These are phyloP conservation scores for Globisporangium viniferum DNA, from an alignment of 352 stramenopile genomes.

Conservation along the genomic window DNA sequence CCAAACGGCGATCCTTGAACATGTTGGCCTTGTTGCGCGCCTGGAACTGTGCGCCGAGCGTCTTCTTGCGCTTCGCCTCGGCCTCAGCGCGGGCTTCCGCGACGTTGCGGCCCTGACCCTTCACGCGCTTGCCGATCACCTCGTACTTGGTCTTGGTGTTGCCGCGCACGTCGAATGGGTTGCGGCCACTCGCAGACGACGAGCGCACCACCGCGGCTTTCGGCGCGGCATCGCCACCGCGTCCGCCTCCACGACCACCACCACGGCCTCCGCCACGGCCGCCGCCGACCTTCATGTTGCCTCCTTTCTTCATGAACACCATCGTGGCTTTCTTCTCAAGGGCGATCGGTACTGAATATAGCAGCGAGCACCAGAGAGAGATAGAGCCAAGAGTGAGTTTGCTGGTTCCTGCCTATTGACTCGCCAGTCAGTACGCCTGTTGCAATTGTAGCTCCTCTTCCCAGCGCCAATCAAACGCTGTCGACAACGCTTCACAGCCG, in stretches of 20 bases:
- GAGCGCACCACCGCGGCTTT: slow-evolving; percentile 20
- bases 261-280: slow-evolving; percentile 9
- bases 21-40: slow-evolving; percentile 86
- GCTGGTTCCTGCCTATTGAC: not conserved
- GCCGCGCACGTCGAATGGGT: slow-evolving; percentile 89
- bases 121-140: slow-evolving; percentile 86
- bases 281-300: slow-evolving; percentile 31
- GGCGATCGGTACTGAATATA: not conserved
- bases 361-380: not conserved
- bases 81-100: slow-evolving; percentile 76
- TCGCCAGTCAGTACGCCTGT: not conserved
- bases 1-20: slow-evolving; percentile 84
- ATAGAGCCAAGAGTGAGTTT: not conserved
- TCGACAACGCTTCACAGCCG: not conserved
- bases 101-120: slow-evolving; percentile 88
- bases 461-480: slow-evolving; percentile 14
- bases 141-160: slow-evolving; percentile 89
- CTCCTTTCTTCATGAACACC: slow-evolving; percentile 50
- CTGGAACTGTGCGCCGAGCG: slow-evolving; percentile 79
- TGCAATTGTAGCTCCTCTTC: slow-evolving; percentile 11
- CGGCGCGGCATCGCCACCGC: slow-evolving; percentile 13
- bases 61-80: slow-evolving; percentile 83
- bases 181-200: slow-evolving; percentile 35
- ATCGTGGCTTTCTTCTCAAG: slow-evolving; percentile 8
- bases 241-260: slow-evolving; percentile 4